Base-by-base conservation (phyloP, 805 yeast genomes). In the Komagataella populi region DNA sequence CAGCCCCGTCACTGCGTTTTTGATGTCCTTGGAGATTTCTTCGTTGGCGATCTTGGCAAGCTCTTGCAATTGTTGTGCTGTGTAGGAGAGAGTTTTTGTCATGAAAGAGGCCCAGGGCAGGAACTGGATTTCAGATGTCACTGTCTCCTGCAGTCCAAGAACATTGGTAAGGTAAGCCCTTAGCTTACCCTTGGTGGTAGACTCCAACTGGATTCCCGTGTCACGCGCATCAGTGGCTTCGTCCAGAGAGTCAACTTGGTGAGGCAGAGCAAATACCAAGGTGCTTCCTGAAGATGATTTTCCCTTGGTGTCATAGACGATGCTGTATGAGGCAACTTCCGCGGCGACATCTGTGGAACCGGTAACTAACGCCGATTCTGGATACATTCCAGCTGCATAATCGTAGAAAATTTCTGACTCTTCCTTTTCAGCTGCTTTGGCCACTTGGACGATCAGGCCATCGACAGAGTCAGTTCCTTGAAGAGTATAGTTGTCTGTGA, bases 381-480 rank as follows among this genome's bases (percentile, higher is more conserved):
- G 78, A 60, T 82, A 85, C 56, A 72, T 68, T 45, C 95, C 95
- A 45, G 93, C 90, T 18, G 84, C 79, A 46, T 67, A 57, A 62
- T 83, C 90, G 60, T 81, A 81, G 55, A 62, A 66, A 6, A 67
- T 62, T 22, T 73, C 77, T 36, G 64, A 61, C 7, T 57, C 55
- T 3, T 56, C 30, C 10, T 45, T 61, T 23, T 79, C 72, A 7
- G 79, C 68, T 47, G 70, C 69, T 14, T 30, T 30, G 2, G 81
- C 83, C 7, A 75, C 64, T 64, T 82, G 85, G 16, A 80, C 61
- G 45, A 76, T 63, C 30, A 68, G 58, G 6, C 71, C 67, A 55
- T 67, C 63, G 55, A 71, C 56, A 43, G 69, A 54, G 45, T 55
- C 23, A 50, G 70, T 57, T 45, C 69, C 81, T 48, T 60, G 63